Conservation (phyloP, 2,329 filamentous ascomycete genomes). For the Colletotrichum abscissum region DNA sequence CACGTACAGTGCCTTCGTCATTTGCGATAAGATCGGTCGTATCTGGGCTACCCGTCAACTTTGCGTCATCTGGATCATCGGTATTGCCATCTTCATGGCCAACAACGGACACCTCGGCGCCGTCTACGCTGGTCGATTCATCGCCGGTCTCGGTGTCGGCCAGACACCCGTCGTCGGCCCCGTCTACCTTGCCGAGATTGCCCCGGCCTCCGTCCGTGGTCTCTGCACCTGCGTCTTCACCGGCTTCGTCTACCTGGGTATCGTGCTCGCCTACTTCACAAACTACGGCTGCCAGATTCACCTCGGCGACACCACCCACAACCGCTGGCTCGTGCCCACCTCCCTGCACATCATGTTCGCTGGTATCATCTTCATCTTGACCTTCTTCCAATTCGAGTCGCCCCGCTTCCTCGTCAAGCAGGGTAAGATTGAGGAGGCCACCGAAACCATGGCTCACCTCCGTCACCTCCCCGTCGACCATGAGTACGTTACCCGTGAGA, state of each 20-base stretch:
- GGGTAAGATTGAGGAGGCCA: slow-evolving; percentile 68
- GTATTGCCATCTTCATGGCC: slow-evolving; percentile 69
- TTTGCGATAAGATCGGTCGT: slow-evolving; percentile 71
- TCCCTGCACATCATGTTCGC: slow-evolving; percentile 83
- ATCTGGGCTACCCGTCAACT: slow-evolving; percentile 71
- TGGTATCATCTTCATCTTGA: slow-evolving; percentile 75
- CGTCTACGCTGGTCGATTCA: slow-evolving; percentile 74
- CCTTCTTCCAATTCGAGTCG: slow-evolving; percentile 76
- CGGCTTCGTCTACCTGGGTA: slow-evolving; percentile 76
- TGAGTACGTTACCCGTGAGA: slow-evolving; percentile 71
- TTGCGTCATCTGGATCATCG: slow-evolving; percentile 67
- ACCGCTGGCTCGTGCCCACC: slow-evolving; percentile 75
- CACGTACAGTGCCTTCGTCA: slow-evolving; percentile 61
- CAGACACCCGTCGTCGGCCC: slow-evolving; percentile 76
- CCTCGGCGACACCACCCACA: slow-evolving; percentile 56
- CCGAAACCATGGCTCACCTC: slow-evolving; percentile 65
- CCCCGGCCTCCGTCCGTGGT: slow-evolving; percentile 75
- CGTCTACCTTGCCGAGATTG: slow-evolving; percentile 79
- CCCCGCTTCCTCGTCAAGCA: slow-evolving; percentile 78
- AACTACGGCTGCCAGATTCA: slow-evolving; percentile 70
- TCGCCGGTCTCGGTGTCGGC: slow-evolving; percentile 74
- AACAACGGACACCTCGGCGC: slow-evolving; percentile 63
- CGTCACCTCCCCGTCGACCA: slow-evolving; percentile 70
- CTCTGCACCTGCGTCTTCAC: slow-evolving; percentile 73
- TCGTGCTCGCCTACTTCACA: slow-evolving; percentile 83